phyloP scores from a whole-genome alignment of 176 grass and related monocot genomes.

The Dendrocalamus sinicus region DNA sequence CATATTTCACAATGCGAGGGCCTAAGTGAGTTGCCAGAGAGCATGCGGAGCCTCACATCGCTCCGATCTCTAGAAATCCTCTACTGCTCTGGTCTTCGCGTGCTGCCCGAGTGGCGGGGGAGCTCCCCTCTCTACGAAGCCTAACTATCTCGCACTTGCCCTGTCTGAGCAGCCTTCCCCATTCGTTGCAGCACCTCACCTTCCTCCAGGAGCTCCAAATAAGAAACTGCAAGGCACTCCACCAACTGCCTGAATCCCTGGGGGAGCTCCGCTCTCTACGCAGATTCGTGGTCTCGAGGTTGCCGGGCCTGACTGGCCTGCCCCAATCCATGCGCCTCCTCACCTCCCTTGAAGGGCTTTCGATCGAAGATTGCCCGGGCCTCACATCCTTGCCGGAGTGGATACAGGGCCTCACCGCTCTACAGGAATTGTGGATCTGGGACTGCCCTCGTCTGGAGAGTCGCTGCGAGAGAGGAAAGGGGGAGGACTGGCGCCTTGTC shows the following conservation, averaged over 20 bases:
- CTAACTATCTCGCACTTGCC: rapidly evolving
- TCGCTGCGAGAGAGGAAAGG: background rate
- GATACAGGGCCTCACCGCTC: too few relatives aligned
- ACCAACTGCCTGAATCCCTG: too few relatives aligned
- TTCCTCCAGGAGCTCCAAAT: background rate
- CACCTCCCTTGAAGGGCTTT: too few relatives aligned
- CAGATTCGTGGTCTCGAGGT: rapidly evolving
- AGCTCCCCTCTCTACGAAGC: too few relatives aligned
- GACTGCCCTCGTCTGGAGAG: background rate
- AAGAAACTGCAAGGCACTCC: too few relatives aligned
- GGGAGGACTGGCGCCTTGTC: conserved; percentile 17
- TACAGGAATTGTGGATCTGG: too few relatives aligned
- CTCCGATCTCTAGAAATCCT: background rate
- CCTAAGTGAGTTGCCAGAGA: background rate
- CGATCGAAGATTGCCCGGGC: rapidly evolving
- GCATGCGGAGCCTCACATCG: background rate
- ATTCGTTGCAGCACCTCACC: background rate
- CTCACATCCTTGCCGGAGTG: too few relatives aligned
- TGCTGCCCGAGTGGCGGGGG: too few relatives aligned
- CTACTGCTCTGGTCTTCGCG: rapidly evolving
- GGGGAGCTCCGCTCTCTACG: background rate
- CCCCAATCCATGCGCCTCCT: too few relatives aligned
- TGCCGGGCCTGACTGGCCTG: too few relatives aligned
- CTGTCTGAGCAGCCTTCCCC: background rate
- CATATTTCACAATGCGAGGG: background rate